Evolutionary conservation across 2,329 filamentous ascomycete genomes (phyloP).

Genomic region (Aureobasidium subglaciale): DNA sequence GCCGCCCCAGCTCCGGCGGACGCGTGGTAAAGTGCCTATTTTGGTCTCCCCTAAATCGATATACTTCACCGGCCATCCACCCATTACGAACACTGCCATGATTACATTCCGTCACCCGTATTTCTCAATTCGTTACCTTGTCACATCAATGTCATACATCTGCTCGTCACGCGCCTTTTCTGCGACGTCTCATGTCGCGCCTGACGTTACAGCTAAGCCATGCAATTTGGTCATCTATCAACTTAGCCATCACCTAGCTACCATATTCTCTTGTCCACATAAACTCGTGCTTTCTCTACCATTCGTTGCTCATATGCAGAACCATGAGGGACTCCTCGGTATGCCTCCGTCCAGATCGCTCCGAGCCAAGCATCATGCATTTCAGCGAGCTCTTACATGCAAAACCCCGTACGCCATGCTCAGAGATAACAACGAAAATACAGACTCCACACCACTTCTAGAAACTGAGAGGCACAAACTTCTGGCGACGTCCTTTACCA

Average conservation of each 20-base stretch:
- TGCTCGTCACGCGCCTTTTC: not conserved
- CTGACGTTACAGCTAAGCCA: not conserved
- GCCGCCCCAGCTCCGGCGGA: not conserved
- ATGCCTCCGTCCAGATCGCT: not conserved
- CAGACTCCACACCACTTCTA: not conserved
- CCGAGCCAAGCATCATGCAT: not conserved
- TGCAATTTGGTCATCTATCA: not conserved
- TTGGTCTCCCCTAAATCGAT: not conserved
- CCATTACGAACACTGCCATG: not conserved
- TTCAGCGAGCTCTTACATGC: not conserved
- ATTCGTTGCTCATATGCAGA: no score
- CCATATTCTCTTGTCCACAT: no score
- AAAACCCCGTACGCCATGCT: not conserved
- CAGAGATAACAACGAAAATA: not conserved
- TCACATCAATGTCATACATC: not conserved
- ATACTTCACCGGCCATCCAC: not conserved
- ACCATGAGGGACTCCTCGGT: no score
- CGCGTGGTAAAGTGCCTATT: not conserved
- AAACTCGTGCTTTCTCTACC: no score
- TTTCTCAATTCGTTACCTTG: not conserved
- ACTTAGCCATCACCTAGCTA: not conserved
- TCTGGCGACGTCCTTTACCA: constrained; percentile 8
- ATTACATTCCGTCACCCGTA: not conserved
- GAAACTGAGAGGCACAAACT: constrained; percentile 5
- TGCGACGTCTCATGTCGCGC: not conserved